phyloP scores from a whole-genome alignment of 2,329 filamentous ascomycete species.

The Xylaria sp. region DNA sequence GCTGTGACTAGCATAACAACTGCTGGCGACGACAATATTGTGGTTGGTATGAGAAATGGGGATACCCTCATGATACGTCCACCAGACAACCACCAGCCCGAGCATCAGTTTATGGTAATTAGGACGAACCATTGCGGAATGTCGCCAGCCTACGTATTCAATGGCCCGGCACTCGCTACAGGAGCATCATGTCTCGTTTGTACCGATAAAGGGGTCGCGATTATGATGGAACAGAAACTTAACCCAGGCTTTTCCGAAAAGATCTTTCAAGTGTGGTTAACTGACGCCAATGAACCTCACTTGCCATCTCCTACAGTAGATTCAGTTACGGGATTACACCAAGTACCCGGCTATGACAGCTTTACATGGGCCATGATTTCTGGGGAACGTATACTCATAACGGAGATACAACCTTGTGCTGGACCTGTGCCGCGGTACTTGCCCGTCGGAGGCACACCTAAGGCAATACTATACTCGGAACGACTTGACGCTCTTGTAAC shows the following conservation, averaged over 20 bases:
- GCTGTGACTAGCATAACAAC: slow-evolving; percentile 54
- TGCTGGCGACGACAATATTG: slow-evolving; percentile 44
- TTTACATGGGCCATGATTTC: slow-evolving; percentile 57
- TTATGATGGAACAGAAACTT: slow-evolving; percentile 32
- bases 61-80: slow-evolving; percentile 51
- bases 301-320: slow-evolving; percentile 55
- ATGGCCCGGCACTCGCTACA: slow-evolving; percentile 46
- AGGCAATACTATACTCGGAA: slow-evolving; percentile 60
- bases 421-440: slow-evolving; percentile 43
- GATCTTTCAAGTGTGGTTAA: slow-evolving; percentile 57
- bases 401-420: slow-evolving; percentile 51
- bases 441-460: slow-evolving; percentile 50
- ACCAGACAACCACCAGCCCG: slow-evolving; percentile 28
- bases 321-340: slow-evolving; percentile 51
- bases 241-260: slow-evolving; percentile 42
- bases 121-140: slow-evolving; percentile 34
- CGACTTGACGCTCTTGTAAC: slow-evolving; percentile 59
- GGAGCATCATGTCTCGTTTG: slow-evolving; percentile 52
- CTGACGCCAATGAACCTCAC: slow-evolving; percentile 54
- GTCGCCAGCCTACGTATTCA: slow-evolving; percentile 37
- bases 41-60: slow-evolving; percentile 59
- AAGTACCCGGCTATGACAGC: slow-evolving; percentile 49
- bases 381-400: slow-evolving; percentile 57
- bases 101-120: slow-evolving; percentile 25
- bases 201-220: slow-evolving; percentile 37